phyloP scores from a whole-genome alignment of 768 basidiomycete species.

The Mycena olivaceomarginata region DNA sequence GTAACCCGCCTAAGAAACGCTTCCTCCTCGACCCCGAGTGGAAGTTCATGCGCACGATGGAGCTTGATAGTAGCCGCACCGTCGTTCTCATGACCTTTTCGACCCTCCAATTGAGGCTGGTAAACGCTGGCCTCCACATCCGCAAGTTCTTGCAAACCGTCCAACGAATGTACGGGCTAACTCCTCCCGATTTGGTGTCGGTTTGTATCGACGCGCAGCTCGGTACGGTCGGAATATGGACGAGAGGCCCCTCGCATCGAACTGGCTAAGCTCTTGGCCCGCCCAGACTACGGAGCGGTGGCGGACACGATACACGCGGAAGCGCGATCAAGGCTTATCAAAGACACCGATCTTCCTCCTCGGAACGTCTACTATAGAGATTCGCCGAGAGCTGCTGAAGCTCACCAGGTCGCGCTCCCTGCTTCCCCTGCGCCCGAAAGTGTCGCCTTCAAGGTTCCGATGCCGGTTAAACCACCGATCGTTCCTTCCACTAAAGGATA shows the following conservation, averaged over 20 bases:
- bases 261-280: not conserved
- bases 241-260: not conserved
- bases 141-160: not conserved
- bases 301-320: not conserved
- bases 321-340: not conserved
- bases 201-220: not conserved
- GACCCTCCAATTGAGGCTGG: not conserved
- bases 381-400: too few species aligned
- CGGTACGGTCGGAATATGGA: conserved; percentile 5
- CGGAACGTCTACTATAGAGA: not conserved
- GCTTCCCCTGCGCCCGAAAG: not conserved
- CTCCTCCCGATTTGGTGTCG: not conserved
- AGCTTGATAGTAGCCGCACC: not conserved
- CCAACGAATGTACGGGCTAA: not conserved
- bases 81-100: not conserved
- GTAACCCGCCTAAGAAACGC: too few species aligned
- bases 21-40: too few species aligned
- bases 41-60: too few species aligned
- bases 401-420: not conserved
- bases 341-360: not conserved
- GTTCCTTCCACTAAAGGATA: too few species aligned
- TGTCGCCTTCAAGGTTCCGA: too few species aligned
- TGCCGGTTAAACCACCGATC: too few species aligned
- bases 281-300: not conserved
- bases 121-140: not conserved